These are phyloP conservation scores for Eimeria brunetti DNA, from an alignment of 169 alveolate species.

Conservation along the genomic window DNA sequence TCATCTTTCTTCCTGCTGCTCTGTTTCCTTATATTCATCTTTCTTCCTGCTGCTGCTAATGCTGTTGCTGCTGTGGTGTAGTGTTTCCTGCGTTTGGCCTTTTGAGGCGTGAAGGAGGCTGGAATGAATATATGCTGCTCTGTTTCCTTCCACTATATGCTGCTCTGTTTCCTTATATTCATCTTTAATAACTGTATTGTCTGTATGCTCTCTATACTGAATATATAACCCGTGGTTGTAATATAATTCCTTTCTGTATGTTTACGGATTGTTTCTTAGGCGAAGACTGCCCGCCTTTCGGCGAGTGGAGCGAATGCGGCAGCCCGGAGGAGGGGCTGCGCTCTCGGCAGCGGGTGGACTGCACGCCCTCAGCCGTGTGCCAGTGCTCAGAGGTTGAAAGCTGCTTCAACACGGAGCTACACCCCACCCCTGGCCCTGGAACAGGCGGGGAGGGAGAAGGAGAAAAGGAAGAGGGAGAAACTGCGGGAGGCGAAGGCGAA, in stretches of 20 bases:
- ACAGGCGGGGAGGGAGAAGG: conserved; percentile 9
- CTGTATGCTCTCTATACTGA: too few species aligned
- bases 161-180: too few species aligned
- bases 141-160: too few species aligned
- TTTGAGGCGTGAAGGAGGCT: too few species aligned
- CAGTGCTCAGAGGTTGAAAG: conserved; percentile 43
- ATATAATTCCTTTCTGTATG: not conserved
- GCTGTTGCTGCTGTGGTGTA: too few species aligned
- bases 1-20: not conserved
- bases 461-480: not conserved
- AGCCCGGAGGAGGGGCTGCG: conserved; percentile 41
- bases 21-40: too few species aligned
- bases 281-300: conserved; percentile 61
- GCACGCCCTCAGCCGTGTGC: not conserved
- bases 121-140: too few species aligned
- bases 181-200: too few species aligned
- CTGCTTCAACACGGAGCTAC: conserved; percentile 5
- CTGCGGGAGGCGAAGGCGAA: not conserved
- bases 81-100: too few species aligned
- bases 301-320: conserved; percentile 73
- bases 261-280: not conserved
- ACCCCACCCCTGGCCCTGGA: not conserved
- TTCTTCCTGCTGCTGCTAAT: too few species aligned
- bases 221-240: not conserved
- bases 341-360: conserved; percentile 12